phyloP scores from a whole-genome alignment of 208 protist genomes.

The Wallacemonas collosoma region DNA sequence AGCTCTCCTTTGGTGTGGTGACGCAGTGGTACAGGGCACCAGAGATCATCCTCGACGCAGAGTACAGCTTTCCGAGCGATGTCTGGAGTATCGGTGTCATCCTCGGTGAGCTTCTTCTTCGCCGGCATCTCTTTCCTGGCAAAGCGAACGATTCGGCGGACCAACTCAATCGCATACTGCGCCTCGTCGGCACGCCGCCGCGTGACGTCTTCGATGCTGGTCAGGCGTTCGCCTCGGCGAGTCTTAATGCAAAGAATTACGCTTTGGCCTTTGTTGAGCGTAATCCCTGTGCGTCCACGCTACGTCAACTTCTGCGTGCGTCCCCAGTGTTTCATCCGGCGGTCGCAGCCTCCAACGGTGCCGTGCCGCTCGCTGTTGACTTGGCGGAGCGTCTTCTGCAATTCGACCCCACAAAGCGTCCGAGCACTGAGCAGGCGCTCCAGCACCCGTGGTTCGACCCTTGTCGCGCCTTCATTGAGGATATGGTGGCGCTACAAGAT shows the following conservation, averaged over 20 bases:
- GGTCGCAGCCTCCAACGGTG: conserved; percentile 7
- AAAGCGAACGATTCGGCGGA: conserved; percentile 94
- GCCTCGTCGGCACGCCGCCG: conserved; percentile 94
- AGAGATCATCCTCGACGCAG: conserved; percentile 91
- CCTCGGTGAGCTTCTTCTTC: conserved; percentile 90
- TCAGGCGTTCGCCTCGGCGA: conserved; percentile 87
- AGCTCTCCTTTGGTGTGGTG: conserved; percentile 91
- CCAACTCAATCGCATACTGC: conserved; percentile 93
- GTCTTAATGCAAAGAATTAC: conserved; percentile 86
- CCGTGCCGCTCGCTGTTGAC: conserved; percentile 53
- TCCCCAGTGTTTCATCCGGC: conserved; percentile 59
- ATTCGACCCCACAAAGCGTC: conserved; percentile 81
- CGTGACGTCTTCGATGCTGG: conserved; percentile 73
- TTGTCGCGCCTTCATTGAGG: conserved; percentile 79
- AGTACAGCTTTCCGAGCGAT: conserved; percentile 85
- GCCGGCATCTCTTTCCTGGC: conserved; percentile 91
- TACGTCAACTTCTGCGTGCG: conserved; percentile 49
- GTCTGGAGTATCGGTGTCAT: conserved; percentile 93
- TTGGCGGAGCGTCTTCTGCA: conserved; percentile 75
- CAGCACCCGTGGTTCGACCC: conserved; percentile 84
- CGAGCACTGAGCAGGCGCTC: conserved; percentile 81
- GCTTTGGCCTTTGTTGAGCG: conserved; percentile 69
- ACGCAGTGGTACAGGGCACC: conserved; percentile 94
- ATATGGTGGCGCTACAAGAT: conserved; percentile 73
- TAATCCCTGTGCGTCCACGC: conserved; percentile 47